These are phyloP conservation scores for Penicillium argentinense DNA, from an alignment of 495 filamentous ascomycete genomes.

Conservation along the genomic window DNA sequence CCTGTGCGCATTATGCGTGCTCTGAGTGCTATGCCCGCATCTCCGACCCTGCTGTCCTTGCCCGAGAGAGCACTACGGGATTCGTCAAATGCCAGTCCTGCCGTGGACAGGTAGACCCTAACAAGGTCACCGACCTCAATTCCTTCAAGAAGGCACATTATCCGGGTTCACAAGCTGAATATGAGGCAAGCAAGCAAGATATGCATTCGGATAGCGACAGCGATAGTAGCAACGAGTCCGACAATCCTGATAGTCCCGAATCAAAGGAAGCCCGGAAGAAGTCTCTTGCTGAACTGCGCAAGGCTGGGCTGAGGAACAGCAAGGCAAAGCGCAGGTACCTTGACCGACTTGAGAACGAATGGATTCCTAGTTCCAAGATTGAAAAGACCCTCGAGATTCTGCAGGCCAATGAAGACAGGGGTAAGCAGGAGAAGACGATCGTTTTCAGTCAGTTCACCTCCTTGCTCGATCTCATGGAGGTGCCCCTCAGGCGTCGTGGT, in stretches of 20 bases:
- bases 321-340: slow-evolving; percentile 57
- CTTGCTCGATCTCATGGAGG: slow-evolving; percentile 86
- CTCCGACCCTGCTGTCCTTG: slow-evolving; percentile 58
- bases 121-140: slow-evolving; percentile 69
- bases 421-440: slow-evolving; percentile 72
- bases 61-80: slow-evolving; percentile 57
- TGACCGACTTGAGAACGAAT: slow-evolving; percentile 61
- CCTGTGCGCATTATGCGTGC: slow-evolving; percentile 85
- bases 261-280: slow-evolving; percentile 51
- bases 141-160: slow-evolving; percentile 77
- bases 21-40: slow-evolving; percentile 75
- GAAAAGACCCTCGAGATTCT: slow-evolving; percentile 73
- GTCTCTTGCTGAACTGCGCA: slow-evolving; percentile 32
- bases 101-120: slow-evolving; percentile 58
- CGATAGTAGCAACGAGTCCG: slow-evolving; percentile 32
- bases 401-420: slow-evolving; percentile 43
- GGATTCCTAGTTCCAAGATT: slow-evolving; percentile 76
- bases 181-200: slow-evolving; percentile 27
- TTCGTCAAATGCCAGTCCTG: slow-evolving; percentile 75
- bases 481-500: slow-evolving; percentile 68
- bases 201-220: slow-evolving; percentile 12
- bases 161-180: slow-evolving; percentile 35
- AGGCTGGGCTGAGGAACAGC: slow-evolving; percentile 51
- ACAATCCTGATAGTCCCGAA: slow-evolving; percentile 43
- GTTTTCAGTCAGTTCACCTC: slow-evolving; percentile 93